Evolutionary conservation across 202 grass and related monocot genomes (phyloP), one percentile per base, ranked within the genome.

Genomic region (Eragrostis tef): DNA sequence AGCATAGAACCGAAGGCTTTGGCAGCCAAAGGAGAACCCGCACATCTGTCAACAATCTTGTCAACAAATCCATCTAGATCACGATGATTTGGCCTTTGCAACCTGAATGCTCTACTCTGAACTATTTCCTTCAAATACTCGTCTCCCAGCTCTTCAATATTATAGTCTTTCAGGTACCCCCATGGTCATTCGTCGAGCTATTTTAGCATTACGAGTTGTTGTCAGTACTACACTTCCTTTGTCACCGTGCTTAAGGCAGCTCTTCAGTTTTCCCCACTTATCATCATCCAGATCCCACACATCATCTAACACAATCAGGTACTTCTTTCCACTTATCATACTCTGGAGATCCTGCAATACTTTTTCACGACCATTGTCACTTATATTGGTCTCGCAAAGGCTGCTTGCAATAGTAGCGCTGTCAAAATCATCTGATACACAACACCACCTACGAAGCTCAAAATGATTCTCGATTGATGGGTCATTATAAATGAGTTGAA

Each of bases 231-330:
- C 63, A 58, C 81, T 80, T 0, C 81, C 75, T 4, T 12, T 62
- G n/a, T 22, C n/a, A 29, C 87, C 70, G 1, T 48, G 43, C 3
- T 50, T 31, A 15, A 89, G 67, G 2, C 72, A 21, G 47, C 9
- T 53, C 57, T 21, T 85, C 2, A 89, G 21, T 10, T 11, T 41
- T 2, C 80, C 87, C 87, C 76, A 85, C 39, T 65, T 59, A 49
- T 57, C 50, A 19, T 13, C 29, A 36, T 81, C 52, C 0, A 69
- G 68, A 50, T 89, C 64, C 87, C 87, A 89, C 24, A 85, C 76
- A 79, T 89, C 87, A 70, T 85, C 87, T 13, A 89, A 6, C 0
- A 89, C 87, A 8, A 85, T 51, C 1, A 89, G 9, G 51, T 56
- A 85, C 0, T 52, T 46, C 19, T 85, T 77, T 19, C 51, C 69